Base-by-base conservation (phyloP, 2,329 filamentous ascomycete genomes). In the Colletotrichum sp. region DNA sequence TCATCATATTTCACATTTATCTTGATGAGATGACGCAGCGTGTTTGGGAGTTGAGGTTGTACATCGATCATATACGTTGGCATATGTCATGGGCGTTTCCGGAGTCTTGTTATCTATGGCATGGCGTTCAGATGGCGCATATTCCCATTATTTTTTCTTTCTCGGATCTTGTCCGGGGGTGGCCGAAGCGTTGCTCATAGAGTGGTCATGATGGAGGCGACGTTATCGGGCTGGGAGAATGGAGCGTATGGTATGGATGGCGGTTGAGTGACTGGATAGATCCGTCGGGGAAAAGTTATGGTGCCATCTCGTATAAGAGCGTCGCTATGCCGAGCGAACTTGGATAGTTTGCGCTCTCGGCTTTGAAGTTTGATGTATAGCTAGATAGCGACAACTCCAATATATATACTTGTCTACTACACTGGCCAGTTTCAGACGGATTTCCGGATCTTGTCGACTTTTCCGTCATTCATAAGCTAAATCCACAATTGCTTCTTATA, bases 21-120 rank as follows among this genome's bases (percentile, higher is more conserved):
- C 34, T 34, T 75, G 52, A 76, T 55, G 75, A 76, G 64, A 44
- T 75, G 60, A 76, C 72, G 72, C 72, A 76, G 75, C 75, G 75
- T 39, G 72, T 67, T 75, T 49, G 66, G 55, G 62, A 63, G 30
- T 75, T 71, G n/a, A 71, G 62, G 62, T 62, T 67, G 67, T 73
- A 64, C 34, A 39, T 65, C 59, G 24, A 65, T 62, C 62, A 75
- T 67, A 63, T 64, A 71, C 30, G 55, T 18, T 36, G 16, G 36
- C 21, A 55, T 52, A 36, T 34, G 59, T n/a, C 30, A 63, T 3
- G 59, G 55, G 55, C n/a, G 44, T 52, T 52, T 52, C 44, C 44
- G 44, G 44, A 52, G 44, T 52, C n/a, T 21, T 52, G 10, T 52
- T 52, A 52, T 21, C 10, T 21, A 52, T 21, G 59, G 59, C 71